phyloP scores from a whole-genome alignment of 805 yeast species.

The Schwanniomyces polymorphus region DNA sequence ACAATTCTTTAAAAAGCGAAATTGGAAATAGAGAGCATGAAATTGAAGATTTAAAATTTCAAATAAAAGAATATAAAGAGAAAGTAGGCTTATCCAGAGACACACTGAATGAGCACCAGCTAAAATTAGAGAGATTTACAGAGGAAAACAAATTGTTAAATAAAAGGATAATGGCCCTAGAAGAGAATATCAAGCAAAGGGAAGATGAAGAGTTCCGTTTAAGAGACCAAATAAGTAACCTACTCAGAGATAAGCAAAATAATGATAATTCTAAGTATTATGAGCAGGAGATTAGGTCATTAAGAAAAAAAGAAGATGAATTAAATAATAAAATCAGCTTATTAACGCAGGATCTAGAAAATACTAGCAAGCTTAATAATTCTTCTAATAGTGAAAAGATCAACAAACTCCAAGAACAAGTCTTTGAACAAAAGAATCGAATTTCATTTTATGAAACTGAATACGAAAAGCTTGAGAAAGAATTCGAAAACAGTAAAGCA shows the following conservation, averaged over 20 bases:
- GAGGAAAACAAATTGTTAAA: conserved; percentile 13
- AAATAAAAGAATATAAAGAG: conserved; percentile 13
- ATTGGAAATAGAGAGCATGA: conserved; percentile 3
- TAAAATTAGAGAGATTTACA: conserved; percentile 12
- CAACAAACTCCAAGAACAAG: conserved; percentile 13
- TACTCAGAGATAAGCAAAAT: conserved; percentile 16
- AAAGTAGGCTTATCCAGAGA: conserved; percentile 8
- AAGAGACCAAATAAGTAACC: conserved; percentile 20
- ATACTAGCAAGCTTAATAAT: conserved; percentile 23
- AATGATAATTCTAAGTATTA: conserved; percentile 12
- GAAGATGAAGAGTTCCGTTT: conserved; percentile 21
- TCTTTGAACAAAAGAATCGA: conserved; percentile 22
- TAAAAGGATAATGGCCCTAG: conserved; percentile 14
- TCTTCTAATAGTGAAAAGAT: conserved; percentile 12
- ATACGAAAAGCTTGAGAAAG: conserved; percentile 22
- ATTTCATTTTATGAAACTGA: conserved; percentile 28
- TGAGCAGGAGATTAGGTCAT: conserved; percentile 22
- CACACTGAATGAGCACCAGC: conserved; percentile 10
- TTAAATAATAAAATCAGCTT: conserved; percentile 16
- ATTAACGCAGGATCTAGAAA: conserved; percentile 27
- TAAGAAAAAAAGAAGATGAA: conserved; percentile 17
- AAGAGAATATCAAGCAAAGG: conserved; percentile 19
- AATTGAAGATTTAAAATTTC: conserved; percentile 10
- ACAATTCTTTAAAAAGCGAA: conserved; percentile 5
- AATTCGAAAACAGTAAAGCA: conserved; percentile 19